Conservation (phyloP, 805 yeast genomes). For the Candida silvicultrix region DNA sequence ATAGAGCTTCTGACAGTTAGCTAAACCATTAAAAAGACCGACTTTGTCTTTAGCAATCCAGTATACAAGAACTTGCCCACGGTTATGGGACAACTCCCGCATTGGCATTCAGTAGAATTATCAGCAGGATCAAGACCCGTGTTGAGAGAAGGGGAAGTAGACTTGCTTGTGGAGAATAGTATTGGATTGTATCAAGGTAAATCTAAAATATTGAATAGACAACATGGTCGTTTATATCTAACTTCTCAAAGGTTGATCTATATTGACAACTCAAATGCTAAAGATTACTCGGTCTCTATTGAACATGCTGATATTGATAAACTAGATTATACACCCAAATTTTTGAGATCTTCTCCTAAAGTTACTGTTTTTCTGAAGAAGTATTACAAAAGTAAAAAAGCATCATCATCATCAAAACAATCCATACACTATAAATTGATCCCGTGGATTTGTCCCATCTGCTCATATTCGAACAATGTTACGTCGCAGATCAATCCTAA, state of each 20-base stretch:
- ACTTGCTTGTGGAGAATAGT: constrained; percentile 42
- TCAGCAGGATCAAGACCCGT: constrained; percentile 33
- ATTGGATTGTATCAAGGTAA: constrained; percentile 81
- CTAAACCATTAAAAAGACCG: too few species aligned
- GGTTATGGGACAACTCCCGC: constrained; percentile 6
- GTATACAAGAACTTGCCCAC: too few species aligned
- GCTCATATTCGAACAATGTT: constrained; percentile 59
- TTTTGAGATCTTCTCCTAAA: constrained; percentile 75
- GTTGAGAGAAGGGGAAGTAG: constrained; percentile 40
- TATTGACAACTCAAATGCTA: constrained; percentile 46
- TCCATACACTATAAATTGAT: constrained; percentile 2
- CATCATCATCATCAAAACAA: background rate
- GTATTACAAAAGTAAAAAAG: constrained; percentile 3
- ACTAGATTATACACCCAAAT: constrained; percentile 42
- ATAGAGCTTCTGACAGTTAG: too few species aligned
- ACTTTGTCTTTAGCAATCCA: too few species aligned
- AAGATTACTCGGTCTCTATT: constrained; percentile 39
- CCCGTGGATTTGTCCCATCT: constrained; percentile 84
- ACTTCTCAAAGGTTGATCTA: constrained; percentile 71
- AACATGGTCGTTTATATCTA: constrained; percentile 71
- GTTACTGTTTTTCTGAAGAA: constrained; percentile 39
- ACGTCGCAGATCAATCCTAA: constrained; percentile 23
- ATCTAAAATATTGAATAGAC: constrained; percentile 53
- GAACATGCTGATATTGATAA: constrained; percentile 35
- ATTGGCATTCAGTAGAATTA: constrained; percentile 31